phyloP scores from a whole-genome alignment of 495 filamentous ascomycete species.

The Physcia stellaris region DNA sequence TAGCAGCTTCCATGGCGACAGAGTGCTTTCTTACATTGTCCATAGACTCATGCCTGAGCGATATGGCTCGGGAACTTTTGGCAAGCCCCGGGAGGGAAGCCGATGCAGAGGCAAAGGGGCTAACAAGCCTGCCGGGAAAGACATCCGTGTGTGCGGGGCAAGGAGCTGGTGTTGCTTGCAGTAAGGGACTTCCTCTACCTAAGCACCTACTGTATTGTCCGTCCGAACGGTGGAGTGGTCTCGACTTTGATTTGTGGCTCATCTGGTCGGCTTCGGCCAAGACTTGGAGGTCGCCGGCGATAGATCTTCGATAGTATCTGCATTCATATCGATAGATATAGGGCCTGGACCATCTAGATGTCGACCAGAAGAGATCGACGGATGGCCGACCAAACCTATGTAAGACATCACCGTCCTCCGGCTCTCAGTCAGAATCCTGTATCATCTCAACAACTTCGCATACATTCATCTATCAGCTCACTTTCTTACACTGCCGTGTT shows the following conservation, averaged over 20 bases:
- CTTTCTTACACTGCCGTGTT: neutral
- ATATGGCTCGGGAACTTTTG: neutral
- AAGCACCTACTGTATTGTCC: neutral
- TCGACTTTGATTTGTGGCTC: neutral
- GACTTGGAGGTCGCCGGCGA: neutral
- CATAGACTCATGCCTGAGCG: neutral
- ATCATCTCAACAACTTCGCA: too few relatives aligned
- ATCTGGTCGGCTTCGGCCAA: neutral
- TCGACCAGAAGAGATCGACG: neutral
- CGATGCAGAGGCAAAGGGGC: neutral
- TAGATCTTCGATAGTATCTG: slow-evolving; percentile 1
- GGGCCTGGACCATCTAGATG: neutral
- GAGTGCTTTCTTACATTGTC: too few relatives aligned
- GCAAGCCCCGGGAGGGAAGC: neutral
- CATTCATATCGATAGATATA: neutral
- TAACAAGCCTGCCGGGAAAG: neutral
- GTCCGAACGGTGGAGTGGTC: neutral
- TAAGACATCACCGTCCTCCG: neutral
- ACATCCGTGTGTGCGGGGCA: neutral
- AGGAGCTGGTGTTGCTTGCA: neutral
- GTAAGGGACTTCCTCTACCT: neutral
- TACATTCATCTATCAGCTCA: too few relatives aligned
- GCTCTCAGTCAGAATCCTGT: too few relatives aligned
- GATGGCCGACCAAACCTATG: neutral
- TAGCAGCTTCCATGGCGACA: too few relatives aligned